Evolutionary conservation across 2,329 filamentous ascomycete genomes (phyloP).

Genomic region (Cladobotryum protrusum): DNA sequence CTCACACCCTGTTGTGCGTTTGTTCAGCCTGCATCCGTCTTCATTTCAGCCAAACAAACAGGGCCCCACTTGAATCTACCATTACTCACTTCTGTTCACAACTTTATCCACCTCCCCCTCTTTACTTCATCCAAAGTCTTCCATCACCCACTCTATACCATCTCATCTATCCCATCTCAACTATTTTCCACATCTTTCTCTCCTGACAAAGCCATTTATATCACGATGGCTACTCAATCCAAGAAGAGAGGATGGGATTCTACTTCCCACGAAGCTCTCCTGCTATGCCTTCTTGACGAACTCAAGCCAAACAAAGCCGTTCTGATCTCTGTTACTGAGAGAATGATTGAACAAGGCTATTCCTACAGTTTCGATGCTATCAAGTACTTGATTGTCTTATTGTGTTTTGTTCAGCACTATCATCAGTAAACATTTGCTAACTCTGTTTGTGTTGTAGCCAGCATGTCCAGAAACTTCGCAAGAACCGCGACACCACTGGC

Average conservation of each 20-base stretch:
- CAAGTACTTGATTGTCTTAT: constrained; percentile 26
- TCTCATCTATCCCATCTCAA: constrained; percentile 6
- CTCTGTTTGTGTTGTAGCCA: constrained; percentile 27
- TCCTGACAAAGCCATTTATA: neutral
- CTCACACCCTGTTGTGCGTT: too few relatives aligned
- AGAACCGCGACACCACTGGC: constrained; percentile 24
- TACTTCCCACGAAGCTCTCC: constrained; percentile 32
- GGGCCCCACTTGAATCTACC: too few relatives aligned
- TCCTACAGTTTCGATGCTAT: constrained; percentile 33
- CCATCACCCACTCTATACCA: neutral
- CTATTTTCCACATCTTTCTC: neutral
- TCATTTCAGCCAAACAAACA: too few relatives aligned
- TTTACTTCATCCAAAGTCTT: neutral
- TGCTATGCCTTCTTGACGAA: constrained; percentile 31
- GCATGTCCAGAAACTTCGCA: constrained; percentile 41
- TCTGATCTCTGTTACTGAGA: constrained; percentile 26
- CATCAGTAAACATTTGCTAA: constrained; percentile 15
- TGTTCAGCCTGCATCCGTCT: too few relatives aligned
- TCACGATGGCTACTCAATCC: constrained; percentile 3
- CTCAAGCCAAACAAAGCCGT: constrained; percentile 28
- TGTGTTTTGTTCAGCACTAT: constrained; percentile 8
- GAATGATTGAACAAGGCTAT: constrained; percentile 31
- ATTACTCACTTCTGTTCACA: too few relatives aligned
- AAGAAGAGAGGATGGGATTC: constrained; percentile 30
- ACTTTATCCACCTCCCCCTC: neutral